Evolutionary conservation across 2,329 filamentous ascomycete genomes (phyloP), one percentile per base, ranked within the genome.

Genomic region (Cladophialophora exuberans): DNA sequence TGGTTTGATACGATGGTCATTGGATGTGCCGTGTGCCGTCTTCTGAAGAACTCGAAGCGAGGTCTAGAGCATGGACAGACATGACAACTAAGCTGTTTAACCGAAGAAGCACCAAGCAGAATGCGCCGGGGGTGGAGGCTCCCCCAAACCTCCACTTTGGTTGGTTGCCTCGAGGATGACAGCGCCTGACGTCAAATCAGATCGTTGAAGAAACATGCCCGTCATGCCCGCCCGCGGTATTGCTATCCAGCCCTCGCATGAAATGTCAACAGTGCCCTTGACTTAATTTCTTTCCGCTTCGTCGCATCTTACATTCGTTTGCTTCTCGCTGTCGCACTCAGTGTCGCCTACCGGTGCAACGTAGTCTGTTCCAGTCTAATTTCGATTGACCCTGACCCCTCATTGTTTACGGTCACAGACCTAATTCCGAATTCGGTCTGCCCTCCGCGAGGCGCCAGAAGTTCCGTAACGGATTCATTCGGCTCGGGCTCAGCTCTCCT

Each of bases 161-260:
- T 43, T 43, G 47, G 36, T 31, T 33, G 38, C 26, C 35, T 23
- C 25, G 36, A 18, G 42, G 7, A 18, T 35, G 36, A 25, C 18
- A 26, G 9, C 43, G 47, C 47, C 47, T 51, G 47, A 51, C 47
- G 47, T 51, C 47, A 51, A 42, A 42, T 33, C 25, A 9, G 6
- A n/a, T n/a, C n/a, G n/a, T n/a, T n/a, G n/a, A n/a, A n/a, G n/a
- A n/a, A n/a, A n/a, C n/a, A n/a, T n/a, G n/a, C n/a, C n/a, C n/a
- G n/a, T n/a, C n/a, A n/a, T 33, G 11, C 38, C 35, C 47, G 20
- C 26, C 30, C 18, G 26, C 18, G 28, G 36, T 20, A 42, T 38
- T 51, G 15, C 18, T 18, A 25, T 51, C 47, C 38, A 26, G 22
- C 28, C 11, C n/a, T 49, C 46, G 23, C 46, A 49, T 30, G 33